These are phyloP conservation scores for Metschnikowia drakensbergensis DNA, from an alignment of 805 yeast species.

Conservation along the genomic window DNA sequence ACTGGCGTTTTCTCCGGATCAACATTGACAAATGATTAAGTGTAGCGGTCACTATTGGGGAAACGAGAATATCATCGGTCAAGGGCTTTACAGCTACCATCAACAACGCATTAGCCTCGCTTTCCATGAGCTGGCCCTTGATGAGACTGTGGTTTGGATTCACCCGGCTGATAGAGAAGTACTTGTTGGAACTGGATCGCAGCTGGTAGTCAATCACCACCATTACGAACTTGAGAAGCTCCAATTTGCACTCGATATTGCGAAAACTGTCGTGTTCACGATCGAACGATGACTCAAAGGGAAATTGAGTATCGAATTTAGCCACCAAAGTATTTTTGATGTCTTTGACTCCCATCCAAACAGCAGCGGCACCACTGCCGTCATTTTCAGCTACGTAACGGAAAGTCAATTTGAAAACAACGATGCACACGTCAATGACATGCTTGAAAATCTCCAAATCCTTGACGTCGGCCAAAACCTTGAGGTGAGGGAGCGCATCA, in stretches of 20 bases:
- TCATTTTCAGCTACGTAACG: slow-evolving; percentile 45
- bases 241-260: slow-evolving; percentile 58
- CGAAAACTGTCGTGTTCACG: slow-evolving; percentile 48
- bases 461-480: slow-evolving; percentile 24
- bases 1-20: slow-evolving; percentile 62
- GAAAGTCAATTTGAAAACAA: slow-evolving; percentile 45
- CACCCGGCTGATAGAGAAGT: slow-evolving; percentile 49
- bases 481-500: slow-evolving; percentile 35
- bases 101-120: slow-evolving; percentile 63
- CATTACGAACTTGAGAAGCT: slow-evolving; percentile 66
- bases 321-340: slow-evolving; percentile 58
- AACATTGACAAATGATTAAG: slow-evolving; percentile 61
- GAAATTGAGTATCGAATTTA: slow-evolving; percentile 56
- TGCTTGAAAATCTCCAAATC: slow-evolving; percentile 31
- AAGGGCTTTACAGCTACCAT: slow-evolving; percentile 56
- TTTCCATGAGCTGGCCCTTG: slow-evolving; percentile 50
- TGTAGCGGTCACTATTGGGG: slow-evolving; percentile 61
- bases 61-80: slow-evolving; percentile 50
- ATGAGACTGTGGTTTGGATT: slow-evolving; percentile 63
- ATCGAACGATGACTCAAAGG: slow-evolving; percentile 45
- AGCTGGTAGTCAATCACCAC: slow-evolving; percentile 43
- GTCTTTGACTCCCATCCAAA: slow-evolving; percentile 54
- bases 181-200: slow-evolving; percentile 36
- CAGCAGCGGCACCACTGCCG: slow-evolving; percentile 28
- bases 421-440: slow-evolving; percentile 34